phyloP scores from a whole-genome alignment of 1,139 yeast genomes.

The Yamadazyma taylorii region DNA sequence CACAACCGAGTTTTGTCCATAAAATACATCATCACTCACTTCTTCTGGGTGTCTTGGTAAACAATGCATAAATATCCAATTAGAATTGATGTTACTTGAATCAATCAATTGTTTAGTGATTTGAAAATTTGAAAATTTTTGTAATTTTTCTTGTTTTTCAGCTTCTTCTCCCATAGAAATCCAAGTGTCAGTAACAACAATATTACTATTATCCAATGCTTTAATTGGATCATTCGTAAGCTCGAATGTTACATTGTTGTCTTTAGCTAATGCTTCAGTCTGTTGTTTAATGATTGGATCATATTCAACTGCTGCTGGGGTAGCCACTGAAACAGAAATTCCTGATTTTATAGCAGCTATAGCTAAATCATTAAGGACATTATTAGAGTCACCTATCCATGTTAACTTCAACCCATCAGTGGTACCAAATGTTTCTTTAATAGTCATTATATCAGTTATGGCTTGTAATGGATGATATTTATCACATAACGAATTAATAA shows the following conservation, averaged over 20 bases:
- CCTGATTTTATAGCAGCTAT: constrained; percentile 87
- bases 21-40: constrained; percentile 90
- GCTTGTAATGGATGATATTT: constrained; percentile 94
- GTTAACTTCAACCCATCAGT: constrained; percentile 72
- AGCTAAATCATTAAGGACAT: constrained; percentile 92
- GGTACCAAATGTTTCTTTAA: constrained; percentile 69
- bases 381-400: constrained; percentile 97
- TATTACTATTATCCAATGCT: constrained; percentile 74
- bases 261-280: constrained; percentile 54
- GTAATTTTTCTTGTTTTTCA: constrained; percentile 67
- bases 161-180: constrained; percentile 96
- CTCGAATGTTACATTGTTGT: constrained; percentile 55
- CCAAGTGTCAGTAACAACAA: constrained; percentile 96
- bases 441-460: constrained; percentile 84
- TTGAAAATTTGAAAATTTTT: constrained; percentile 85
- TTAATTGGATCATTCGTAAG: constrained; percentile 69
- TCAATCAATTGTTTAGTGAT: constrained; percentile 65
- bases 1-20: constrained; percentile 78
- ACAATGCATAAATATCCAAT: constrained; percentile 96
- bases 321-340: constrained; percentile 78
- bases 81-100: constrained; percentile 54
- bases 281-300: constrained; percentile 54
- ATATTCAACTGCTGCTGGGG: constrained; percentile 73
- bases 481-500: constrained; percentile 91
- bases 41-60: constrained; percentile 94